Base-by-base conservation (phyloP, 352 stramenopile species). In the Phytophthora uliginosa region DNA sequence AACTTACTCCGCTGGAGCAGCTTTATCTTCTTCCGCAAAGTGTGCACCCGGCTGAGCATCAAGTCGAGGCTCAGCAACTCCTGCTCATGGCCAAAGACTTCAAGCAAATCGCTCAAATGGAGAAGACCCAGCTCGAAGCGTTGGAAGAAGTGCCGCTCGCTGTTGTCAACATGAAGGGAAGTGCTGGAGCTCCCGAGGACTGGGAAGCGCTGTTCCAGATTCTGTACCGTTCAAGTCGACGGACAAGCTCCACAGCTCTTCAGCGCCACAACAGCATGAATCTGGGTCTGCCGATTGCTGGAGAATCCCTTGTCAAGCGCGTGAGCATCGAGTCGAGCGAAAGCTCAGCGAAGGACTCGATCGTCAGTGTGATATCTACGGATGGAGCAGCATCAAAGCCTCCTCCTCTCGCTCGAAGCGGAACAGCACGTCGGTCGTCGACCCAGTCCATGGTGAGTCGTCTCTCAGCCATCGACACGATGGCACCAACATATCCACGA, bases 161-260 rank as follows among this genome's bases (percentile, higher is more conserved):
- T 10, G 59, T 92, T 59, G 47, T 90, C 31, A 79, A 82, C 58
- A 80, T 92, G 66, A 81, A 79, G 26, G 33, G 17, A 0, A 40
- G 3, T 7, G 50, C 55, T 12, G 33, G 2, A 0, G 24, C 24
- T 22, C 40, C 58, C 7, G 55, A 57, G 3, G 31, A 79, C 24
- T 92, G 85, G 85, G 80, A 91, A 61, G 76, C 68, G 10, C 54
- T 92, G 2, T 81, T 86, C n/a, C 73, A 85, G 18, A 77, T 86
- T 17, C 40, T 91, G 2, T 52, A 86, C n/a, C 71, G 73, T 0
- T 77, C 65, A 8, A 66, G 65, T 3, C 58, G 78, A 40, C 61
- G 63, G 22, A 78, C 72, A 4, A 80, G 60, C 26, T 85, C 79
- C 0, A 17, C 66, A 9, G 33, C 26, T 52, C 79, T 71, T 51